A percentile compares a stretch with the other conserved stretches of the same genome.
Conservation (phyloP, 177 flowering plant genomes). For the Tripterygium wilfordii region DNA sequence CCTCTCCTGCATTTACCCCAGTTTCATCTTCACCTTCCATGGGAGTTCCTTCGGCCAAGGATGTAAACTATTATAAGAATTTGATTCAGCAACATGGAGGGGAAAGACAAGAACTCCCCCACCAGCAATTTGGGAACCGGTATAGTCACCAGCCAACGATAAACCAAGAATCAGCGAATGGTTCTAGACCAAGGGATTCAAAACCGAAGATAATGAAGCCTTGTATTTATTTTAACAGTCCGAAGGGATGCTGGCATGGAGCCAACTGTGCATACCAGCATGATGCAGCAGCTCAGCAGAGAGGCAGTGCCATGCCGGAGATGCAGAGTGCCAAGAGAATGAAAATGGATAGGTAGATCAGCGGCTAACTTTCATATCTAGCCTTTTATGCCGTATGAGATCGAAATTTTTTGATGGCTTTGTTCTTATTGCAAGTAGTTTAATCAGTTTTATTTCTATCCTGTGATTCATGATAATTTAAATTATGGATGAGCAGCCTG, state of each 20-base stretch:
- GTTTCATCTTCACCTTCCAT: conserved; percentile 15
- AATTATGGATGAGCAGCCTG: neutral
- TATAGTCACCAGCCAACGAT: conserved; percentile 21
- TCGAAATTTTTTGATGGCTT: too few relatives aligned
- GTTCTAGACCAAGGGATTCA: conserved; percentile 37
- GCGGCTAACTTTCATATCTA: conserved; percentile 37
- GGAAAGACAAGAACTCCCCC: conserved; percentile 42
- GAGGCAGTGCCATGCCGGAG: conserved; percentile 38
- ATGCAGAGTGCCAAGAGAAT: conserved; percentile 67
- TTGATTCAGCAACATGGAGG: conserved; percentile 93
- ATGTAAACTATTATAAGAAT: conserved; percentile 72
- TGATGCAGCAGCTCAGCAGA: conserved; percentile 42
- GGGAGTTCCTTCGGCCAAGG: conserved; percentile 38
- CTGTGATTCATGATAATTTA: neutral
- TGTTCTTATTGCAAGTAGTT: conserved; percentile 5
- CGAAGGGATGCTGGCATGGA: conserved; percentile 84
- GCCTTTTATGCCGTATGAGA: too few relatives aligned
- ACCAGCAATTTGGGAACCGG: conserved; percentile 24
- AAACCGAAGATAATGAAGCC: conserved; percentile 68
- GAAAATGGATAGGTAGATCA: conserved; percentile 79
- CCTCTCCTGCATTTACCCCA: conserved; percentile 16
- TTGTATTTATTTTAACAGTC: conserved; percentile 71
- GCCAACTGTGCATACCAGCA: conserved; percentile 74
- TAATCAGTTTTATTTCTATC: neutral
- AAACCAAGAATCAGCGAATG: conserved; percentile 27